Evolutionary conservation across 2,329 filamentous ascomycete species (phyloP).

Genomic region (Fusarium sp.): DNA sequence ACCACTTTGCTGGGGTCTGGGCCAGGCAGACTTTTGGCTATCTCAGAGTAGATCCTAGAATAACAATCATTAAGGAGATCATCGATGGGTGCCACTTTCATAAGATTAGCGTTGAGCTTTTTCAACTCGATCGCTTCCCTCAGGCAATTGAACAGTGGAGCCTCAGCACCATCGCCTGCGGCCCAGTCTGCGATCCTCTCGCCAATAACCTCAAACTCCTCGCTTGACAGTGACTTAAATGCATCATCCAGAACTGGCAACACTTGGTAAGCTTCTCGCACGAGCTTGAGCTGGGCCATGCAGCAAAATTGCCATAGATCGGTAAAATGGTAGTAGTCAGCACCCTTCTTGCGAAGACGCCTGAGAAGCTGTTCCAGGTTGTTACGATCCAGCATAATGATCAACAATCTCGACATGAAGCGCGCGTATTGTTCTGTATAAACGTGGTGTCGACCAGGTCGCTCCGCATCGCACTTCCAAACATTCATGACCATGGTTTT

Average conservation of each 20-base stretch:
- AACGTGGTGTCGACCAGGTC: constrained; percentile 87
- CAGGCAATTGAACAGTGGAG: constrained; percentile 65
- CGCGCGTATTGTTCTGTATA: constrained; percentile 89
- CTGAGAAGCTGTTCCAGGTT: constrained; percentile 84
- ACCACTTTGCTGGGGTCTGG: constrained; percentile 62
- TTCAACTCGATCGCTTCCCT: constrained; percentile 71
- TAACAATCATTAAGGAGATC: constrained; percentile 95
- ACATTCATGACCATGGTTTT: constrained; percentile 96
- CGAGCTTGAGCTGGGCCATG: constrained; percentile 65
- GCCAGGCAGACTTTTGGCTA: constrained; percentile 71
- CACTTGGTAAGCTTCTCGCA: constrained; percentile 64
- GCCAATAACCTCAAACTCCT: constrained; percentile 70
- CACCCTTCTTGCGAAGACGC: constrained; percentile 83
- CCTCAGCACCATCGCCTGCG: constrained; percentile 54
- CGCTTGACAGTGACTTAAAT: constrained; percentile 66
- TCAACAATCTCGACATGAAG: constrained; percentile 82
- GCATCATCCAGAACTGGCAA: constrained; percentile 63
- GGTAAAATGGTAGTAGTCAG: constrained; percentile 76
- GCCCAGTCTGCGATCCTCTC: constrained; percentile 70
- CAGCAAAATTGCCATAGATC: constrained; percentile 72
- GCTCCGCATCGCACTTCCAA: constrained; percentile 92
- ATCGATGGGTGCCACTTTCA: constrained; percentile 88
- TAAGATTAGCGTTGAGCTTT: constrained; percentile 85
- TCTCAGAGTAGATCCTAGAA: constrained; percentile 77
- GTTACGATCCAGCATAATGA: constrained; percentile 78